Evolutionary conservation across 1,284 basidiomycete species (phyloP), one percentile per base, ranked within the genome.

Genomic region (Cutaneotrichosporon curvatum): DNA sequence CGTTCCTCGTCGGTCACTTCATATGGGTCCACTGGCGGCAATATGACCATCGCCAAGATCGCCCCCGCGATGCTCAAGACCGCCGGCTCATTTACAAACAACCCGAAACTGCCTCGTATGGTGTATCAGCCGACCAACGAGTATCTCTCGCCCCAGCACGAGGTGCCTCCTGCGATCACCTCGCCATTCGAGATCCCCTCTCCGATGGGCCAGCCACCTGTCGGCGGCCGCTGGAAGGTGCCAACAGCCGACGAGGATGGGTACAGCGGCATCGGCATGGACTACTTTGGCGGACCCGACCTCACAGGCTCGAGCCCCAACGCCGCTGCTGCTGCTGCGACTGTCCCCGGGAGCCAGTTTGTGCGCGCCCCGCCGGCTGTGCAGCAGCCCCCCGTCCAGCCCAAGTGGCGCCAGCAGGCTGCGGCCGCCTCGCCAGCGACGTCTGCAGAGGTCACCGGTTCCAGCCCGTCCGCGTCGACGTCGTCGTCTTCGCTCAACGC

Each of bases 61-160:
- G 85, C 91, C 0, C 94, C 94, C 1, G 92, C 94, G 1, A 79
- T 87, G 37, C 78, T 98, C 59, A 98, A 97, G 76, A 88, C 86
- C 4, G 65, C 70, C 37, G 65, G 55, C 2, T 45, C 45, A n/a
- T 55, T 42, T 43, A 40, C 41, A 22, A 52, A 44, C 47, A 65
- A 63, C 42, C 73, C 75, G 18, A 48, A 63, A 7, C 67, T 72
- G 52, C 74, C 77, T 3, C 72, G 72, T 16, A 77, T 88, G 52
- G 82, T 87, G 4, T 90, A 89, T 64, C 79, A 81, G 18, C 85
- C 85, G 0, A 79, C 82, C 16, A 49, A 58, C 32, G 69, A 68
- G 40, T 70, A 71, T 67, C 50, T 57, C 32, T 64, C 65, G 21
- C 60, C 63, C 4, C 34, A 45, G 20, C 49, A 52, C 30, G 43